Evolutionary conservation across 768 basidiomycete genomes (phyloP).

Genomic region (Naganishia onofrii): DNA sequence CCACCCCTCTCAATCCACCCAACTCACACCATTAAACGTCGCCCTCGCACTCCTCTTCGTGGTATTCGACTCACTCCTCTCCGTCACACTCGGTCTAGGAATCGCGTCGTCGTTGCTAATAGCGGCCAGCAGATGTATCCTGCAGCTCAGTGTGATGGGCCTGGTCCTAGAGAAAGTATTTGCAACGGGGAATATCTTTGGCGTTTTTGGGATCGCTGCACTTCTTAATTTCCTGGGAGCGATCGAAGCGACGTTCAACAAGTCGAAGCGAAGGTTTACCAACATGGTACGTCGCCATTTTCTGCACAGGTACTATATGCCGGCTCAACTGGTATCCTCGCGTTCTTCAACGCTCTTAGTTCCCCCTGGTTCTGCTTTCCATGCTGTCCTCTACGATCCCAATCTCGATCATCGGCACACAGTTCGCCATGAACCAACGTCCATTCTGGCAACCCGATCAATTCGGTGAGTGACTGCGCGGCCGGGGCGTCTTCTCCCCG

Average conservation of each 20-base stretch:
- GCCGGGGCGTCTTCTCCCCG: background rate
- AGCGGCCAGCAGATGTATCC: conserved; percentile 69
- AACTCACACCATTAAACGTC: conserved; percentile 71
- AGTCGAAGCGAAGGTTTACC: conserved; percentile 67
- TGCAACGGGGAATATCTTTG: conserved; percentile 69
- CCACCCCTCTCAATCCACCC: conserved; percentile 31
- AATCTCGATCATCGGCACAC: conserved; percentile 70
- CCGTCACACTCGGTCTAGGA: conserved; percentile 64
- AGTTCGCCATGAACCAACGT: conserved; percentile 69
- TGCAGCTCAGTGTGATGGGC: conserved; percentile 74
- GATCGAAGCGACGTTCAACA: conserved; percentile 74
- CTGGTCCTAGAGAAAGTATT: conserved; percentile 70
- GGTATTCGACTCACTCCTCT: conserved; percentile 67
- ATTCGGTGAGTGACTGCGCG: conserved; percentile 64
- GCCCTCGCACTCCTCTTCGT: conserved; percentile 72
- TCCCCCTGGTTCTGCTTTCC: conserved; percentile 63
- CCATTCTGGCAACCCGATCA: conserved; percentile 84
- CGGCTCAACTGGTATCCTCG: background rate
- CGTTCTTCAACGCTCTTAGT: conserved; percentile 53
- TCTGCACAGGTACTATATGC: background rate
- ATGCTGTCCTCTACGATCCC: conserved; percentile 77
- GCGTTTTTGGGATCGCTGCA: conserved; percentile 69
- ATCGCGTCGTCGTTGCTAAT: conserved; percentile 67
- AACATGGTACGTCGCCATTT: conserved; percentile 62
- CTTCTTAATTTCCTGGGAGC: conserved; percentile 74